Evolutionary conservation across 495 filamentous ascomycete species (phyloP).

Genomic region (Penicillium cosmopolitanum): DNA sequence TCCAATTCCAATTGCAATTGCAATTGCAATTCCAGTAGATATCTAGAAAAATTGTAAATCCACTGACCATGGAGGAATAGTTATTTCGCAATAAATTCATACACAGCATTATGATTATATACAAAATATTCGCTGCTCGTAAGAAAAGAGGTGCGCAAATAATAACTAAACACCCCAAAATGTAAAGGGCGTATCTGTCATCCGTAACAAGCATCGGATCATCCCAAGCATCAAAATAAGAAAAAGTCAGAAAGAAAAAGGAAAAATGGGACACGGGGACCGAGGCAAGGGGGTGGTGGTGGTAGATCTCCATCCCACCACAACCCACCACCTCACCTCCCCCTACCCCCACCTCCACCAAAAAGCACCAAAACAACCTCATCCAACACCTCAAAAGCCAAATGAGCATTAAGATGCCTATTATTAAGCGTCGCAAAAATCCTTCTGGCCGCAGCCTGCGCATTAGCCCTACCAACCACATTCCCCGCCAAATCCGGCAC

Average conservation of each 20-base stretch:
- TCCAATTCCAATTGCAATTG: no score
- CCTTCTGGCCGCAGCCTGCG: conserved; percentile 77
- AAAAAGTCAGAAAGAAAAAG: no score
- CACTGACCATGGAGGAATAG: no score
- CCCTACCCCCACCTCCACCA: conserved; percentile 39
- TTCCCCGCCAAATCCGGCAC: conserved; percentile 81
- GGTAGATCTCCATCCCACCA: no score
- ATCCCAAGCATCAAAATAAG: no score
- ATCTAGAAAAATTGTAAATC: no score
- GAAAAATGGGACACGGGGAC: no score
- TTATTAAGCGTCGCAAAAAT: conserved; percentile 87
- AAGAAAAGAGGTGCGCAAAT: neutral
- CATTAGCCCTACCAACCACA: conserved; percentile 83
- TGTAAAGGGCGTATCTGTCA: no score
- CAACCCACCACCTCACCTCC: neutral
- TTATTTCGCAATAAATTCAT: neutral
- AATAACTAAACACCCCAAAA: neutral
- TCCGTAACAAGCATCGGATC: no score
- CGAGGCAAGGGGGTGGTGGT: no score
- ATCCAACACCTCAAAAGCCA: conserved; percentile 78
- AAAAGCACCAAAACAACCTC: conserved; percentile 78
- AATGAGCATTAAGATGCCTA: conserved; percentile 65
- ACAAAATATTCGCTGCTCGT: neutral
- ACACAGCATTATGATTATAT: conserved; percentile 16
- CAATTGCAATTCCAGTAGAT: no score